phyloP scores from a whole-genome alignment of 306 rosid genomes.

The Cajanus cajan region DNA sequence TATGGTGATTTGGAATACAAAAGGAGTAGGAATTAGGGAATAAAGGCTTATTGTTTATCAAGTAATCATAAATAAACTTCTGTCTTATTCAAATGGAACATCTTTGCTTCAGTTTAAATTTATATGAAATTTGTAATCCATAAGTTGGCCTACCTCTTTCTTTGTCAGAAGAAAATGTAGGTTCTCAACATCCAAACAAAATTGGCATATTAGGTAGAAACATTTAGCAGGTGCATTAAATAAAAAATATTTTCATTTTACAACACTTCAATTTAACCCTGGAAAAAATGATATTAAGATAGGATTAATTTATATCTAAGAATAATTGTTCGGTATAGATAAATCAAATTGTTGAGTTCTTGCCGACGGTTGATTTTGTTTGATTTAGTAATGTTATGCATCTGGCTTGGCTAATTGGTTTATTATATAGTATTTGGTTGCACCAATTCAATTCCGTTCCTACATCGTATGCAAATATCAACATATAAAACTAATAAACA shows the following conservation, averaged over 20 bases:
- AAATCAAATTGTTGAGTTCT: neutral
- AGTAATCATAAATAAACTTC: neutral
- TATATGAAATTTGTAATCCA: neutral
- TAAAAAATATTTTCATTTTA: neutral
- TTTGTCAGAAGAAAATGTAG: constrained; percentile 8
- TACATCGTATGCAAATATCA: neutral
- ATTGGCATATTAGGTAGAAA: neutral
- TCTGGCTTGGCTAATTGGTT: neutral
- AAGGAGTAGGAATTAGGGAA: neutral
- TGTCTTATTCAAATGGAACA: neutral
- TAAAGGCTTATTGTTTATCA: neutral
- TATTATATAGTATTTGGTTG: neutral
- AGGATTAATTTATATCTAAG: neutral
- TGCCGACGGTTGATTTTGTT: neutral
- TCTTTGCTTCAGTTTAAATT: neutral
- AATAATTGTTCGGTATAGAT: neutral
- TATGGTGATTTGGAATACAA: neutral
- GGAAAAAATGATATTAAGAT: neutral
- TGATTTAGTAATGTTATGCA: neutral
- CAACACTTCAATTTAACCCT: neutral
- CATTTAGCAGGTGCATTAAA: neutral
- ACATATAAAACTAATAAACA: neutral
- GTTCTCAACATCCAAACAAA: neutral
- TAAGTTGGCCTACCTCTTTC: neutral
- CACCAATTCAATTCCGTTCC: neutral